Evolutionary conservation across 495 filamentous ascomycete genomes (phyloP).

Genomic region (Polyplosphaeria fusca): DNA sequence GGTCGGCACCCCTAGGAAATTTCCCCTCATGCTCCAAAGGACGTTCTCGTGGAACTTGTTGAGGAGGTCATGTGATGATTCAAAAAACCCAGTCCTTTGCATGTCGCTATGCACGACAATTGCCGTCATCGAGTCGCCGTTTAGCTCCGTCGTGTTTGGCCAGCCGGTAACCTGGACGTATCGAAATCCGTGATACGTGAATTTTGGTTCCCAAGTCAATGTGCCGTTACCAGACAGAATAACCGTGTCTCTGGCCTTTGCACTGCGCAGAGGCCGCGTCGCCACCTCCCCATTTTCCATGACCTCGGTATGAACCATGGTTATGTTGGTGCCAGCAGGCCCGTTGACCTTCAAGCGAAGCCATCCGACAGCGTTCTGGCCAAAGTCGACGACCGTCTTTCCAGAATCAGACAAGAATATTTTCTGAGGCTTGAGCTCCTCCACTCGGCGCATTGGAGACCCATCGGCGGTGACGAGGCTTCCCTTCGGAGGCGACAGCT

Average conservation of each 20-base stretch:
- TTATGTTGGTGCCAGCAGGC: conserved; percentile 40
- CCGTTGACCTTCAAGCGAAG: conserved; percentile 33
- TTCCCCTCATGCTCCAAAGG: conserved; percentile 53
- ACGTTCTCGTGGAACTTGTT: conserved; percentile 53
- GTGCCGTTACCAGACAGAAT: conserved; percentile 37
- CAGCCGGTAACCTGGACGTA: conserved; percentile 52
- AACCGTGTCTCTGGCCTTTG: conserved; percentile 47
- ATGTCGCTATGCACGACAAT: conserved; percentile 53
- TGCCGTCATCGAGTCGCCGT: conserved; percentile 38
- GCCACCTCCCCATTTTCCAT: conserved; percentile 52
- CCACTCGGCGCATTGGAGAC: conserved; percentile 42
- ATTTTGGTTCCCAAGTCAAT: conserved; percentile 45
- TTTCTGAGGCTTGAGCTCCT: conserved; percentile 40
- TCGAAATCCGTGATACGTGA: conserved; percentile 57
- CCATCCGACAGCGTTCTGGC: conserved; percentile 54
- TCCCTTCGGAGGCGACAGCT: not conserved
- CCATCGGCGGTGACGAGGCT: conserved; percentile 35
- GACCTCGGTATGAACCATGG: conserved; percentile 52
- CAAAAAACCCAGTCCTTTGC: conserved; percentile 47
- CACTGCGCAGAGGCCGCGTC: conserved; percentile 48
- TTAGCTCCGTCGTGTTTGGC: conserved; percentile 33
- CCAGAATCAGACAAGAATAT: conserved; percentile 47
- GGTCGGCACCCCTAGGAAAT: conserved; percentile 54
- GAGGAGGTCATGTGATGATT: conserved; percentile 48
- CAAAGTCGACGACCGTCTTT: conserved; percentile 53